Percentiles rank a stretch among this genome's conserved stretches.
These are phyloP conservation scores for Phytophthora citricola DNA, from an alignment of 352 stramenopile species.

Conservation along the genomic window DNA sequence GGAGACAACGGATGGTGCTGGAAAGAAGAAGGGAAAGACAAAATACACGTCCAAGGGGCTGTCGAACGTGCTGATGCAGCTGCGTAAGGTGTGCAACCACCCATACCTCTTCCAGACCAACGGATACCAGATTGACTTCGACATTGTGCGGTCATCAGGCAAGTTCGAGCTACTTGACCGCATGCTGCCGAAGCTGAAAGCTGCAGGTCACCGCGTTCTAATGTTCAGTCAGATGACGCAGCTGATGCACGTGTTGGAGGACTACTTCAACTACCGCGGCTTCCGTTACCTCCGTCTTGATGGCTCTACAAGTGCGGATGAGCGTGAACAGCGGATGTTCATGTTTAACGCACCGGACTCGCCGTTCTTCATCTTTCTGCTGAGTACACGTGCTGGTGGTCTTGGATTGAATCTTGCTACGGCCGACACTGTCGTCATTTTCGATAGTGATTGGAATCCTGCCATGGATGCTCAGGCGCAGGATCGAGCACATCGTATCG, in stretches of 20 bases:
- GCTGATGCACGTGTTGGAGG: conserved; percentile 90
- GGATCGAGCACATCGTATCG: conserved; percentile 93
- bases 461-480: conserved; percentile 94
- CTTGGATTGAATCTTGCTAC: conserved; percentile 98
- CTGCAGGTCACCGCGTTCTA: conserved; percentile 90
- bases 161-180: conserved; percentile 98
- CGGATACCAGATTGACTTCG: conserved; percentile 86
- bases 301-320: conserved; percentile 95
- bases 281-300: conserved; percentile 97
- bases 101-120: conserved; percentile 89
- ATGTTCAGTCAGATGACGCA: conserved; percentile 94
- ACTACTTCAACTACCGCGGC: conserved; percentile 90
- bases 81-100: conserved; percentile 92
- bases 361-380: conserved; percentile 96
- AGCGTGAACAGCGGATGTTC: conserved; percentile 98
- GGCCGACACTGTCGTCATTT: conserved; percentile 99
- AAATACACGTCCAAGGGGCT: conserved; percentile 88
- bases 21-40: conserved; percentile 76
- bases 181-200: conserved; percentile 96
- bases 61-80: conserved; percentile 90
- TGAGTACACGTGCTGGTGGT: conserved; percentile 97
- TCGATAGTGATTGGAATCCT: conserved; percentile 99
- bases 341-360: conserved; percentile 95
- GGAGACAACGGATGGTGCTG: conserved; percentile 69
- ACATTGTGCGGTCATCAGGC: conserved; percentile 84